Conservation (phyloP, 495 filamentous ascomycete genomes). For the Xylaria venustula region DNA sequence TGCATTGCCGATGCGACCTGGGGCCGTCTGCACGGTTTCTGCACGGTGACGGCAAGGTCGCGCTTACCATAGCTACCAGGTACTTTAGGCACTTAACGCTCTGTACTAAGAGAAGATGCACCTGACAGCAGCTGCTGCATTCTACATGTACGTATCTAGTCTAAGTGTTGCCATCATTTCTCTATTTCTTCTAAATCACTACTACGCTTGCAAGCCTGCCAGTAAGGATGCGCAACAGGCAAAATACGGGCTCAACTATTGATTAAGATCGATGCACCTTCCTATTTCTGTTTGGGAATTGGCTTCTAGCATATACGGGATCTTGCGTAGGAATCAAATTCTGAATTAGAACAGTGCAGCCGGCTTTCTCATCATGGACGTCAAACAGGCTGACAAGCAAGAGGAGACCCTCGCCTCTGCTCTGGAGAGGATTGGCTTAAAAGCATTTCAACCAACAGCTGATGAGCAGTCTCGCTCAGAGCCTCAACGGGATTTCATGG, state of each 20-base stretch:
- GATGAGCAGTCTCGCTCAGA: constrained; percentile 26
- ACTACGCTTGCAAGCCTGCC: not conserved
- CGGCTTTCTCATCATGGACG: constrained; percentile 6
- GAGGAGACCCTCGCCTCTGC: constrained; percentile 21
- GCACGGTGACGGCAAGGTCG: no score
- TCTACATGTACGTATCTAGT: not conserved
- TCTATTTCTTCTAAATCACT: not conserved
- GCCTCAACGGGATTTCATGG: constrained; percentile 36
- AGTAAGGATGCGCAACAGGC: not conserved
- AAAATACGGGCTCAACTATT: not conserved
- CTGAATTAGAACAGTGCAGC: not conserved
- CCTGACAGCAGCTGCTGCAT: no score
- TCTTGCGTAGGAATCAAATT: not conserved
- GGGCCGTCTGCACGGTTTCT: no score
- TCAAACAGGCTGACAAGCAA: not conserved
- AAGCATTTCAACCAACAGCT: constrained; percentile 40
- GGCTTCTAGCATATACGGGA: not conserved
- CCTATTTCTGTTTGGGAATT: not conserved
- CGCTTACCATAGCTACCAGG: no score
- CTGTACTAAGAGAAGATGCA: no score
- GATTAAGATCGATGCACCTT: not conserved
- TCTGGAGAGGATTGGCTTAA: constrained; percentile 36
- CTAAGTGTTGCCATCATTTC: constrained; percentile 1
- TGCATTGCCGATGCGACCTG: no score
- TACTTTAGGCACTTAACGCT: no score